phyloP scores from a whole-genome alignment of 2,329 filamentous ascomycete species.

The Diaporthe citri region DNA sequence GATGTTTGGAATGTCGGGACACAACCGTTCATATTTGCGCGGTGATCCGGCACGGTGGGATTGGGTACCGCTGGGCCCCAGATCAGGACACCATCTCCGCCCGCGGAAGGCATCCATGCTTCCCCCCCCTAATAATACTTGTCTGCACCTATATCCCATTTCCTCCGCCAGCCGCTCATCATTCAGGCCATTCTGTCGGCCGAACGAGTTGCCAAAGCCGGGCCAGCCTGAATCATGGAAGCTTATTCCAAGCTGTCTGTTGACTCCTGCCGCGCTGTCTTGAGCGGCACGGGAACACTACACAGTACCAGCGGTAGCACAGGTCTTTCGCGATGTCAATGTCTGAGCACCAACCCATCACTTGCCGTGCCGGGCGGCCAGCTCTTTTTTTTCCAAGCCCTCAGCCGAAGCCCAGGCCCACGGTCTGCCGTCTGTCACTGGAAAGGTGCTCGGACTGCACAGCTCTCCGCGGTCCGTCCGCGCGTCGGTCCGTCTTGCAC shows the following conservation, averaged over 20 bases:
- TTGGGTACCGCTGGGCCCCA: constrained; percentile 16
- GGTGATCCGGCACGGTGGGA: constrained; percentile 29
- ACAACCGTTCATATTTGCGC: background rate
- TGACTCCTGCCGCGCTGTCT: constrained; percentile 16
- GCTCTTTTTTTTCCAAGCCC: background rate
- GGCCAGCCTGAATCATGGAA: background rate
- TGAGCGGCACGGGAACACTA: background rate
- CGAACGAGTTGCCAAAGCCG: constrained; percentile 18
- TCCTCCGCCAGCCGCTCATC: background rate
- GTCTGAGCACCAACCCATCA: constrained; percentile 5
- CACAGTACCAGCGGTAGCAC: background rate
- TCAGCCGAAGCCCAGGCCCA: background rate
- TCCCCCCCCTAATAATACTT: constrained; percentile 18
- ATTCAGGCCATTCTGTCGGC: constrained; percentile 1
- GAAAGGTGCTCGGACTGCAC: constrained; percentile 15
- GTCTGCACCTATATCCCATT: constrained; percentile 4
- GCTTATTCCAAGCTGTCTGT: background rate
- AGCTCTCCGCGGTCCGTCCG: constrained; percentile 5
- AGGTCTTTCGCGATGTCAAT: background rate
- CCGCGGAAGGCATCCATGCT: constrained; percentile 18
- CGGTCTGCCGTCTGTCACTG: background rate
- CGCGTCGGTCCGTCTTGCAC: constrained; percentile 17
- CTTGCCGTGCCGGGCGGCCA: background rate
- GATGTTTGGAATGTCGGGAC: constrained; percentile 9
- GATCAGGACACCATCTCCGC: constrained; percentile 32